These are phyloP conservation scores for Melastoma malabathricum DNA, from an alignment of 345 rosid species.

Conservation along the genomic window DNA sequence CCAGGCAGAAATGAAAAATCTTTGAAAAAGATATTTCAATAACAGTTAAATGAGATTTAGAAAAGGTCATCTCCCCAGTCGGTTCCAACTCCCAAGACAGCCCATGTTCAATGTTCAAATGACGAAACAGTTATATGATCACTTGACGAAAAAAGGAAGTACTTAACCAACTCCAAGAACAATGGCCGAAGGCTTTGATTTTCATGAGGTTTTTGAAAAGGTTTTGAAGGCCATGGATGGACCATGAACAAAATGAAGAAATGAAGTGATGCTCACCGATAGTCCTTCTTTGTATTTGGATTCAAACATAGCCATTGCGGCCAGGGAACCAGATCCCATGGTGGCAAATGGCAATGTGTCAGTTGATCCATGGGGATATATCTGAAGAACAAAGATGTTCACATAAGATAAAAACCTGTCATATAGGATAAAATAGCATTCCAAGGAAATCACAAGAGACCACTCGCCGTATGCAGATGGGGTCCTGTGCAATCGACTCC, in stretches of 20 bases:
- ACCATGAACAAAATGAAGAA: neutral
- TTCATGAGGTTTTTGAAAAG: no score
- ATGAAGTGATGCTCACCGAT: slow-evolving; percentile 8
- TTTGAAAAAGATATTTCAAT: no score
- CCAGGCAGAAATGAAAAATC: no score
- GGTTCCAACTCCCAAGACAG: no score
- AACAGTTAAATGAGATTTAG: no score
- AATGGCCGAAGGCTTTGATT: no score
- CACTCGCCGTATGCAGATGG: slow-evolving; percentile 16
- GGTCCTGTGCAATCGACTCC: slow-evolving; percentile 19
- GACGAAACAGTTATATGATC: no score
- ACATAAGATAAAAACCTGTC: neutral
- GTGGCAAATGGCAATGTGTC: slow-evolving; percentile 18
- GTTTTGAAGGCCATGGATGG: neutral
- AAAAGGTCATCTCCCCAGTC: no score
- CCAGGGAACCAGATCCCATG: slow-evolving; percentile 21
- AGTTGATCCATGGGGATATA: slow-evolving; percentile 19
- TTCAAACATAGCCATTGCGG: slow-evolving; percentile 19
- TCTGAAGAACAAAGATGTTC: slow-evolving; percentile 5
- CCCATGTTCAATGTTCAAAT: no score
- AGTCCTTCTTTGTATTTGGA: slow-evolving; percentile 16
- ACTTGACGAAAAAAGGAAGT: no score
- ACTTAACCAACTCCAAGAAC: no score
- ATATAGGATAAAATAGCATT: neutral
- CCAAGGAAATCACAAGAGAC: neutral